These are phyloP conservation scores for Yarrowia sp. DNA, from an alignment of 805 yeast genomes.

Conservation along the genomic window DNA sequence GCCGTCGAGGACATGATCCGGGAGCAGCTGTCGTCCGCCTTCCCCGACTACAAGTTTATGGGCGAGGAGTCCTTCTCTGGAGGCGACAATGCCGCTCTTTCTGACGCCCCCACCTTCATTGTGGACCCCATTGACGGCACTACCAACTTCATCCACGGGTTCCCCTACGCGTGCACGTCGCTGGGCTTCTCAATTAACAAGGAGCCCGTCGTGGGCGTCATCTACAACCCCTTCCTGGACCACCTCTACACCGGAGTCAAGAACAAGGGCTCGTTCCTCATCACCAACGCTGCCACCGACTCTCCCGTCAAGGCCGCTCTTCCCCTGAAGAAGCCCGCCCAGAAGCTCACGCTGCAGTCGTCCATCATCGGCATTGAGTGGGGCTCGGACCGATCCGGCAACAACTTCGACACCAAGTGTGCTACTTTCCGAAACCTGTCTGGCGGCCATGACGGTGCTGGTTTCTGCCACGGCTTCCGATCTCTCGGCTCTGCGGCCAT, in stretches of 20 bases:
- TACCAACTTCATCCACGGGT: constrained; percentile 60
- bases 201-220: constrained; percentile 59
- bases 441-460: constrained; percentile 49
- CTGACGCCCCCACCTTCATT: constrained; percentile 57
- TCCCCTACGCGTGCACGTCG: constrained; percentile 62
- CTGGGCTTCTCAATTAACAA: constrained; percentile 53
- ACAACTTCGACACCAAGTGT: constrained; percentile 50
- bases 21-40: constrained; percentile 38
- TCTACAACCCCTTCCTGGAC: constrained; percentile 59
- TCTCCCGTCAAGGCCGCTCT: constrained; percentile 33
- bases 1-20: constrained; percentile 50
- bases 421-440: constrained; percentile 49
- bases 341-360: constrained; percentile 48
- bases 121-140: constrained; percentile 70
- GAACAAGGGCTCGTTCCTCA: constrained; percentile 56
- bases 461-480: constrained; percentile 60
- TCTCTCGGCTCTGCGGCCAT: constrained; percentile 64
- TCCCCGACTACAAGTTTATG: constrained; percentile 53
- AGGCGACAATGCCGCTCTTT: constrained; percentile 46
- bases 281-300: constrained; percentile 38
- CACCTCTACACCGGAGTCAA: constrained; percentile 53
- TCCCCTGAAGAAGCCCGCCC: constrained; percentile 39
- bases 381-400: constrained; percentile 57
- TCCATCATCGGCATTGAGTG: constrained; percentile 59
- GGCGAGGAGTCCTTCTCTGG: constrained; percentile 60